phyloP scores from a whole-genome alignment of 257 asterid genomes.

The Primulina eburnea region DNA sequence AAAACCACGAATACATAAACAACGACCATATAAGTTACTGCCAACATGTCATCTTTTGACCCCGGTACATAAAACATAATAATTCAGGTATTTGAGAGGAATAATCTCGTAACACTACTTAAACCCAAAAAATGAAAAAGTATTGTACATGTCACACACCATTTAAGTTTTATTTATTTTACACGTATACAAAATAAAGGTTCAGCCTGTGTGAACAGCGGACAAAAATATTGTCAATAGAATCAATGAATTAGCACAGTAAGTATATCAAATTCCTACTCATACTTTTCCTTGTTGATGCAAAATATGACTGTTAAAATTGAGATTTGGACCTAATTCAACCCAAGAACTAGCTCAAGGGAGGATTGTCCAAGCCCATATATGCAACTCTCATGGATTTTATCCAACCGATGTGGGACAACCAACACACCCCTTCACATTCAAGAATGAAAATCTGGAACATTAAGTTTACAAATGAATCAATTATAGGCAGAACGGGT shows the following conservation, averaged over 20 bases:
- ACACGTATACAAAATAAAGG: not conserved
- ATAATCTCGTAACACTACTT: not conserved
- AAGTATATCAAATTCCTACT: not conserved
- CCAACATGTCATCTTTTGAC: not conserved
- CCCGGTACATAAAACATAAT: not conserved
- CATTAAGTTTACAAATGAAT: too few species aligned
- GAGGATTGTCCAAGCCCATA: too few species aligned
- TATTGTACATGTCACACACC: not conserved
- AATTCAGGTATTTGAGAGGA: not conserved
- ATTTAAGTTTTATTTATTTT: too few species aligned
- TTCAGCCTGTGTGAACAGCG: not conserved
- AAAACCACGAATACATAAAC: slow-evolving; percentile 14
- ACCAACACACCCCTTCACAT: too few species aligned
- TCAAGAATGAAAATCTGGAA: too few species aligned
- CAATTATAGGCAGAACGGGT: too few species aligned
- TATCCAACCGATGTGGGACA: too few species aligned
- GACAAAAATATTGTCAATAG: not conserved
- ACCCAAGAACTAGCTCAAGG: too few species aligned
- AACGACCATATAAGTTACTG: not conserved
- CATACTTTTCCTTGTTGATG: not conserved
- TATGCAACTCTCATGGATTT: too few species aligned
- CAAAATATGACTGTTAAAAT: not conserved
- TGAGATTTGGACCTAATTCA: too few species aligned
- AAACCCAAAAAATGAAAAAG: not conserved
- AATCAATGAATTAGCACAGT: not conserved